These are phyloP conservation scores for Carex sylvatica DNA, from an alignment of 202 grass and related monocot genomes.

Conservation along the genomic window DNA sequence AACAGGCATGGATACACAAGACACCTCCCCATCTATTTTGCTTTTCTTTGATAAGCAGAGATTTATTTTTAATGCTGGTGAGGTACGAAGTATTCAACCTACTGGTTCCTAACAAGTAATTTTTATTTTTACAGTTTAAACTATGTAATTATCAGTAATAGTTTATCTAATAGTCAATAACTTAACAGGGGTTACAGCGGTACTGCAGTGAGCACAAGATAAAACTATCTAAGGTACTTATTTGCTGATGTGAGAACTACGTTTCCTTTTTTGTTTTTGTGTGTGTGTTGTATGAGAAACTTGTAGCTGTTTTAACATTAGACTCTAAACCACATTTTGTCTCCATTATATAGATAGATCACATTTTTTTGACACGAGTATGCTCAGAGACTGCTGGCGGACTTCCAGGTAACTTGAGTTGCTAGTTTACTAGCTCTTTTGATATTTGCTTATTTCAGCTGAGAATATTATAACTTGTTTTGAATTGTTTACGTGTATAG, in stretches of 20 bases:
- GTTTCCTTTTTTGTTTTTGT: neutral
- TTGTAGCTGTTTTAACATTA: neutral
- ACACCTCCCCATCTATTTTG: slow-evolving; percentile 86
- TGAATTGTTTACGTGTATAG: slow-evolving; percentile 33
- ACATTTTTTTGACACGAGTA: slow-evolving; percentile 85
- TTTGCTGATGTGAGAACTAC: neutral
- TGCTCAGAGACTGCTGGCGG: slow-evolving; percentile 99
- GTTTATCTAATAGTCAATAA: slow-evolving; percentile 20
- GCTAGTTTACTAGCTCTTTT: neutral
- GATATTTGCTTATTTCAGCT: slow-evolving; percentile 15
- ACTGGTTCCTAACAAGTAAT: neutral
- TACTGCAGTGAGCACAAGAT: slow-evolving; percentile 99
- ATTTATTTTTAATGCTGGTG: slow-evolving; percentile 92
- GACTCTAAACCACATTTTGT: slow-evolving; percentile 5
- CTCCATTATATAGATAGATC: slow-evolving; percentile 61
- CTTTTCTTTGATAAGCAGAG: slow-evolving; percentile 92
- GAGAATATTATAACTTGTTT: slow-evolving; percentile 23
- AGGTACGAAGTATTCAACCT: slow-evolving; percentile 45
- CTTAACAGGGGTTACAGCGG: slow-evolving; percentile 82
- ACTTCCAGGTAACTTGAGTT: slow-evolving; percentile 67
- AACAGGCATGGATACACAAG: slow-evolving; percentile 97
- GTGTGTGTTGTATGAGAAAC: neutral
- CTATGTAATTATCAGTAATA: neutral
- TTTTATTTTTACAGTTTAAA: neutral
- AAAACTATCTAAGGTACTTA: slow-evolving; percentile 85